Base-by-base conservation (phyloP, 441 rosid species). In the Aquilaria agallochum region DNA sequence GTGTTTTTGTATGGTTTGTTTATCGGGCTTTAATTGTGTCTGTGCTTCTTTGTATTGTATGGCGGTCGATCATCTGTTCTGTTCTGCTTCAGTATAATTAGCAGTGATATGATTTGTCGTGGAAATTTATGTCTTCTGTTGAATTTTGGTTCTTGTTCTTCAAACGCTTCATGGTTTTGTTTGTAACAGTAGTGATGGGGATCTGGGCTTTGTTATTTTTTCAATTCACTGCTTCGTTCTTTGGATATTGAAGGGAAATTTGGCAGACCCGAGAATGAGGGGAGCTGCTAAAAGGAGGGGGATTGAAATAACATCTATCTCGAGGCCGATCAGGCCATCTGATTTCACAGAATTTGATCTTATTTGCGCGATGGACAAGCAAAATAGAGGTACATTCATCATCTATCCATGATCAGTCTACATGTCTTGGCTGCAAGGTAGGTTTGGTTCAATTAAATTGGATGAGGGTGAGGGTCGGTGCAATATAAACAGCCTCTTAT, bases 201-300 rank as follows among this genome's bases (percentile, higher is more conserved):
- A 49, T 56, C 11, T 11, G 27, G 48, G 42, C 15, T 30, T 50
- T 51, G 54, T 15, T 5, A 15, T 14, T n/a, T 7, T 46, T 9
- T 11, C 27, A 11, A 27, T 0, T 36, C n/a, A 1, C 0, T 53
- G 5, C 54, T 15, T 58, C 34, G 10, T 30, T 48, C 33, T 53
- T 56, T 52, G 65, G 66, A 15, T 44, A 55, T 31, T 56, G 33
- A 72, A 90, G 98, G 98, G 98, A n/a, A 83, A 90, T 76, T 73
- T 77, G 71, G 83, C 98, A 0, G 98, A 90, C 74, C 82, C 96
- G 60, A 87, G 98, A 81, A 94, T 94, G 97, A 87, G 85, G 59
- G 83, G 86, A 20, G 94, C 95, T 27, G 81, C 97, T 1, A 87
- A 87, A 69, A 81, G 79, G 72, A 92, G 97, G 13, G 90, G 90